Evolutionary conservation across 495 filamentous ascomycete species (phyloP).

Genomic region (Chaetomium cochliodes): DNA sequence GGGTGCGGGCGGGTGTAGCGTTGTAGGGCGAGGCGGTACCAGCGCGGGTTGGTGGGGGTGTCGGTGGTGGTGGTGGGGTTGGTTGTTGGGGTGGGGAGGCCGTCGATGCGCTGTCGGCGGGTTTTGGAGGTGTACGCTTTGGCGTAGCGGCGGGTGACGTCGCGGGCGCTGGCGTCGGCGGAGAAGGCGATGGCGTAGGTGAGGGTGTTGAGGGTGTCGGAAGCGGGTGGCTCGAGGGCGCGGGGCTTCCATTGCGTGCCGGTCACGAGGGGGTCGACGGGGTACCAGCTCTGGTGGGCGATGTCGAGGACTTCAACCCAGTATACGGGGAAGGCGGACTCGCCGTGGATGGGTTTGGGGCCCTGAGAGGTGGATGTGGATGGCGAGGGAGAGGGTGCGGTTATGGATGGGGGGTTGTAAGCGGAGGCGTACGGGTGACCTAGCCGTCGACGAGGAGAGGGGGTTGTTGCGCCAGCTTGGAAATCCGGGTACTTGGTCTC

Average conservation of each 20-base stretch:
- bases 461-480: slow-evolving; percentile 22
- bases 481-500: slow-evolving; percentile 25
- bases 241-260: slow-evolving; percentile 66
- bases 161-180: slow-evolving; percentile 64
- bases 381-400: slow-evolving; percentile 24
- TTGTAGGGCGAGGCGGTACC: slow-evolving; percentile 66
- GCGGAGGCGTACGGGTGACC: slow-evolving; percentile 46
- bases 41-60: slow-evolving; percentile 39
- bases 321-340: slow-evolving; percentile 76
- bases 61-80: slow-evolving; percentile 5
- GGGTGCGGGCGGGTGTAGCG: slow-evolving; percentile 55
- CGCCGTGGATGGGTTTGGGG: slow-evolving; percentile 46
- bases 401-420: slow-evolving; percentile 37
- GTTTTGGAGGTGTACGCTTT: slow-evolving; percentile 89
- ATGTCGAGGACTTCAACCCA: slow-evolving; percentile 92
- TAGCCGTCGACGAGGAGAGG: slow-evolving; percentile 38
- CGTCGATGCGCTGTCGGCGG: slow-evolving; percentile 70
- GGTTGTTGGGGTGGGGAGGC: slow-evolving; percentile 15
- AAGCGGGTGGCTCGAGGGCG: slow-evolving; percentile 75
- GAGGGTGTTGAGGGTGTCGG: slow-evolving; percentile 69
- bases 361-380: slow-evolving; percentile 32
- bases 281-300: slow-evolving; percentile 84
- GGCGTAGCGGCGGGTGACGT: slow-evolving; percentile 77
- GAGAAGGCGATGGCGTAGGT: slow-evolving; percentile 86
- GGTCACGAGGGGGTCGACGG: slow-evolving; percentile 82